These are phyloP conservation scores for Yarrowia sp. DNA, from an alignment of 805 yeast species.

Conservation along the genomic window DNA sequence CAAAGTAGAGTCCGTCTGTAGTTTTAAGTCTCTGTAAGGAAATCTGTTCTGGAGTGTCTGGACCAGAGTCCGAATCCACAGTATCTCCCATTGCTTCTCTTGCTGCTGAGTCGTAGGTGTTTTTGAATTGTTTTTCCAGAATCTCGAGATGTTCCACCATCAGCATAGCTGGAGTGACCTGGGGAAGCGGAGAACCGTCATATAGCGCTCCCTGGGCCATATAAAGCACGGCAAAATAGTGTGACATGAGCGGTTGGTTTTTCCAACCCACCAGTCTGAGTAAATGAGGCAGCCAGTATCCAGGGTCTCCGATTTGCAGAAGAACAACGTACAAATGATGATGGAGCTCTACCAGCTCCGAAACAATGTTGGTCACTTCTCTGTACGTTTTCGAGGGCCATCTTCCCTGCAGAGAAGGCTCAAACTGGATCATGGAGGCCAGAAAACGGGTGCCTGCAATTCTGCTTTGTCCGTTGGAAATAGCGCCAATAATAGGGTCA, in stretches of 20 bases:
- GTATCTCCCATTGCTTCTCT: not conserved
- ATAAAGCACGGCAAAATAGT: slow-evolving; percentile 35
- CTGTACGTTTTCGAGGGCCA: slow-evolving; percentile 38
- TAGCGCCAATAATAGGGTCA: slow-evolving; percentile 30
- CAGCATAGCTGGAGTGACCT: slow-evolving; percentile 36
- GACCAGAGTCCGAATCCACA: too few relatives aligned
- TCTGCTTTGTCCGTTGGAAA: slow-evolving; percentile 26
- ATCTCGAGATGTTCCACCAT: slow-evolving; percentile 27
- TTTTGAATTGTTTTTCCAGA: not conserved
- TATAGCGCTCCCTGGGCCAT: slow-evolving; percentile 36
- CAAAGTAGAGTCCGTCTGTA: slow-evolving; percentile 31
- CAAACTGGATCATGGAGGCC: slow-evolving; percentile 30
- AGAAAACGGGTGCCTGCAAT: slow-evolving; percentile 24
- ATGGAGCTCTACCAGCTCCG: slow-evolving; percentile 33
- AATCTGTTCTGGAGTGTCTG: too few relatives aligned
- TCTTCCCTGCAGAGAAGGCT: slow-evolving; percentile 38
- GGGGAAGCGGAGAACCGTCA: slow-evolving; percentile 37
- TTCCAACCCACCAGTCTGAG: slow-evolving; percentile 36
- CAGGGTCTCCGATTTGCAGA: slow-evolving; percentile 32
- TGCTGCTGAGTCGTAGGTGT: not conserved
- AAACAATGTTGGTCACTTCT: slow-evolving; percentile 32
- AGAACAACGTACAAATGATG: slow-evolving; percentile 33
- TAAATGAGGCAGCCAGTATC: slow-evolving; percentile 30
- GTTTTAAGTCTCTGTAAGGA: slow-evolving; percentile 17
- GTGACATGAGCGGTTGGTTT: slow-evolving; percentile 33